These are phyloP conservation scores for Kodamaea suecica DNA, from an alignment of 1,139 yeast genomes.

Conservation along the genomic window DNA sequence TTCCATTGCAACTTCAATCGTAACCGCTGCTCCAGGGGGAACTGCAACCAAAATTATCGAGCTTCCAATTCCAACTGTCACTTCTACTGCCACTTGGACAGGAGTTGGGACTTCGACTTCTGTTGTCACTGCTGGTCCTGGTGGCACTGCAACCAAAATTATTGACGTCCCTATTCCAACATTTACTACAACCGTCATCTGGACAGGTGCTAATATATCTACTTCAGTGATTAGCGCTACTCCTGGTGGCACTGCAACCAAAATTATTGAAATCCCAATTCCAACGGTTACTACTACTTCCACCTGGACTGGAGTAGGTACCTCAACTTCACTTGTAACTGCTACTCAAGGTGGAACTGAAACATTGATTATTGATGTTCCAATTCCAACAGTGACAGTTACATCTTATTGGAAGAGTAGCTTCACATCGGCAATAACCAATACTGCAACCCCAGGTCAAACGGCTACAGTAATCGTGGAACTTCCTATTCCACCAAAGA, in stretches of 20 bases:
- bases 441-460: slow-evolving; percentile 2
- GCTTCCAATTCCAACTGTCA: slow-evolving; percentile 10
- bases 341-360: slow-evolving; percentile 15
- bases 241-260: slow-evolving; percentile 3
- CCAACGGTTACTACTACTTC: slow-evolving; percentile 6
- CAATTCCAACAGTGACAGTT: slow-evolving; percentile 14
- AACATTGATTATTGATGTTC: slow-evolving; percentile 16
- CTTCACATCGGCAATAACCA: slow-evolving; percentile 3
- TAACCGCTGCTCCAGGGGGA: slow-evolving; percentile 3
- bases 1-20: slow-evolving; percentile 2
- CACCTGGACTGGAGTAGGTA: slow-evolving; percentile 7
- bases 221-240: slow-evolving; percentile 3
- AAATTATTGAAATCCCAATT: slow-evolving; percentile 10
- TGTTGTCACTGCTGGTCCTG: slow-evolving; percentile 9
- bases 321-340: slow-evolving; percentile 3
- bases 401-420: slow-evolving; percentile 8
- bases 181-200: slow-evolving; percentile 7
- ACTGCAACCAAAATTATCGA: slow-evolving; percentile 7
- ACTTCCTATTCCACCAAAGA: slow-evolving; percentile 1
- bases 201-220: slow-evolving; percentile 5
- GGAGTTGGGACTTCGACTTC: slow-evolving; percentile 4
- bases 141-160: slow-evolving; percentile 16
- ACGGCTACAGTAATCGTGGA: slow-evolving; percentile 4
- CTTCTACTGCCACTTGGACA: slow-evolving; percentile 8
- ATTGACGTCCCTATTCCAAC: slow-evolving; percentile 18